Evolutionary conservation across 2,329 filamentous ascomycete genomes (phyloP), one percentile per base, ranked within the genome.

Genomic region (Massarina eburnea): DNA sequence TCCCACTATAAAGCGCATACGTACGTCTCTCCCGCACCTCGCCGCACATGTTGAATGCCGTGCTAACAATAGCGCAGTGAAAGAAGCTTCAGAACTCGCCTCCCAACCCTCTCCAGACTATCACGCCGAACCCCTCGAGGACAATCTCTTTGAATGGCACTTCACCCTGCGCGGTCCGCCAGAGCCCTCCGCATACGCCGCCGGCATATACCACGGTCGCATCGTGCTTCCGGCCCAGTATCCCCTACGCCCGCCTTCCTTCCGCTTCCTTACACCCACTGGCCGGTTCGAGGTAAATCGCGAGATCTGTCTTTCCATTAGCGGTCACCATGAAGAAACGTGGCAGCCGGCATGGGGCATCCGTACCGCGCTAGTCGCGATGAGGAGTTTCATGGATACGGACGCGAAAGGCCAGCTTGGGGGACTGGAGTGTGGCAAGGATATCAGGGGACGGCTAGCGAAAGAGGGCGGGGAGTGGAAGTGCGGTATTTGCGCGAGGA

Each of bases 341-440:
- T 99, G 94, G 94, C 92, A 96, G 78, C 94, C 94, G 0, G 94
- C 94, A 1, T 99, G 94, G 94, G 94, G 94, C 0, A 86, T 99
- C 8, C 81, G 94, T 48, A 97, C 94, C 3, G 92, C 94, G 14
- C 74, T 99, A 45, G 77, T 83, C 4, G 84, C 83, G 5, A 82
- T 97, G 39, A 76, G 94, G 43, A 87, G 83, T 58, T 96, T 96
- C 71, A 97, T 99, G 91, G 91, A 95, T 68, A 91, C 87, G 3
- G 89, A 92, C 57, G 84, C 88, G 8, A 83, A 82, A 58, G 39
- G 94, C 1, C 94, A 97, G 74, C 76, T 99, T 1, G 94, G 94
- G 10, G 94, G 94, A 0, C 77, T 97, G 59, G 91, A 96, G 55
- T 86, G 86, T 3, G 81, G 76, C 20, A 84, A 55, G 15, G 53